Conservation (phyloP, 306 rosid species). For the Trifolium dubium region DNA sequence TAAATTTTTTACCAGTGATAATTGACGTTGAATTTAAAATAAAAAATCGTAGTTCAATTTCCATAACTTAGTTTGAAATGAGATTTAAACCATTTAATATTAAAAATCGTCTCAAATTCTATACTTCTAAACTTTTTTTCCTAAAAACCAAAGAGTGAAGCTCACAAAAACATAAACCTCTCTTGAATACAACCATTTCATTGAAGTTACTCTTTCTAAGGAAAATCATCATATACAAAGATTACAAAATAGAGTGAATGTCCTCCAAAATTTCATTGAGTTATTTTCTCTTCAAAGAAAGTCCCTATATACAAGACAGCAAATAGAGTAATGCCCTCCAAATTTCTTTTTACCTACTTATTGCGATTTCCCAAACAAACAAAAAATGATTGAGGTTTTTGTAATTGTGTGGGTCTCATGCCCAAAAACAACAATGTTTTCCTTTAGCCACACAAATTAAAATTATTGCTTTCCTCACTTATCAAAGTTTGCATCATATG, state of each 20-base stretch:
- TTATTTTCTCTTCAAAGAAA: not conserved
- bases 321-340: not conserved
- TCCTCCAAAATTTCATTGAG: not conserved
- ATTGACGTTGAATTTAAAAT: no score
- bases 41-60: no score
- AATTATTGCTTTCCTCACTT: conserved; percentile 31
- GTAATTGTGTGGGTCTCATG: conserved; percentile 48
- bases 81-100: no score
- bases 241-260: not conserved
- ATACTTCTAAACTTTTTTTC: no score
- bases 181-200: not conserved
- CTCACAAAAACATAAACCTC: no score
- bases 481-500: not conserved
- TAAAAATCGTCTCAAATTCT: no score
- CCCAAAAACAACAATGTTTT: conserved; percentile 46
- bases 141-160: no score
- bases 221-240: not conserved
- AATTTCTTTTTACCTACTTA: conserved; percentile 38
- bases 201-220: not conserved
- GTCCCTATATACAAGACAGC: not conserved
- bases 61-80: no score
- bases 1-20: no score
- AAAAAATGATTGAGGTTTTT: conserved; percentile 33
- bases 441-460: conserved; percentile 46
- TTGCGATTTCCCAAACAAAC: conserved; percentile 33